Base-by-base conservation (phyloP, 2,329 filamentous ascomycete species). In the Colletotrichum filicis region DNA sequence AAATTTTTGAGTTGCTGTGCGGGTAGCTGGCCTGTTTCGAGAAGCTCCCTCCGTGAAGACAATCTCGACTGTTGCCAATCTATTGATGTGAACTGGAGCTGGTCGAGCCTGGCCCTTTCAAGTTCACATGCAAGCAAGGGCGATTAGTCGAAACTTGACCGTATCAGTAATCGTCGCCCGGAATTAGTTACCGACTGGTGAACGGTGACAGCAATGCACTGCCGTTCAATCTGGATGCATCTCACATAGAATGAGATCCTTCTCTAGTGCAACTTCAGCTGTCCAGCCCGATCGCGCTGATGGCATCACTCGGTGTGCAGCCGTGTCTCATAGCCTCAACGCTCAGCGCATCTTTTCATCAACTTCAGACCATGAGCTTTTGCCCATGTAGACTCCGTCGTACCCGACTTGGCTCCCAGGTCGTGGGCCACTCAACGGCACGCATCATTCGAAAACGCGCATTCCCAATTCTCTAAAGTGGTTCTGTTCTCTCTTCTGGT, bases 21-120 rank as follows among this genome's bases (percentile, higher is more conserved):
- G 42, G 42, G 19, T 49, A n/a, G 42, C 46, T 58, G 55, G 42
- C 66, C 57, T 55, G 65, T 73, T 73, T 64, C 65, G 53, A 73
- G 66, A 60, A 37, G 22, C 28, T 53, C 24, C 19, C 42, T 60
- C 30, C 46, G 22, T 60, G 52, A 16, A 19, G 2, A 12, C 19
- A 22, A 4, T 5, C 16, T 28, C 35, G 37, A 63, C 26, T 59
- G 32, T 9, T 42, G 5, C 2, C 46, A 26, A 60, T 61, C 56
- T 42, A 42, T 42, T 19, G 37, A 49, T n/a, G 19, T 49, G 42
- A 49, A n/a, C 42, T 49, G 37, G 37, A 42, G 37, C 37, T 16
- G 37, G 16, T 55, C 22, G 62, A 46, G 42, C 14, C 62, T 14
- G 24, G 7, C 37, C n/a, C 42, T 49, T 57, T 68, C 22, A 24